Evolutionary conservation across 306 rosid species (phyloP).

Genomic region (Datisca glomerata): DNA sequence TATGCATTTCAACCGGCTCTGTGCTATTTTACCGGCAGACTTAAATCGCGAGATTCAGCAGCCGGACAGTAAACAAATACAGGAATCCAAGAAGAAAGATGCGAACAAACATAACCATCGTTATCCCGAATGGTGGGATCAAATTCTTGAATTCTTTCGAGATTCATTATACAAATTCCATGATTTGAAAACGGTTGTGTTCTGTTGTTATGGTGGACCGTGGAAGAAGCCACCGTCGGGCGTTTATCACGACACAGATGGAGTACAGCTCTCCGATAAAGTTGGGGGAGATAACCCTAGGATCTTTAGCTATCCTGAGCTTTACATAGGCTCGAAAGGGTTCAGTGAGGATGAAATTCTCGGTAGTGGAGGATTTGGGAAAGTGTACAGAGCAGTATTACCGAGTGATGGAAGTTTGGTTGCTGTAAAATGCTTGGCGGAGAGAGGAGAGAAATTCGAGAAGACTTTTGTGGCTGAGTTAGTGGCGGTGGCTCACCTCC

Average conservation of each 20-base stretch:
- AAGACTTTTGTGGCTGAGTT: slow-evolving; percentile 79
- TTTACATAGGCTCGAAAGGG: slow-evolving; percentile 77
- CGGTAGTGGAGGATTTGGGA: slow-evolving; percentile 93
- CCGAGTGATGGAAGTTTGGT: slow-evolving; percentile 91
- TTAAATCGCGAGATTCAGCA: slow-evolving; percentile 33
- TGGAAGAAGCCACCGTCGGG: slow-evolving; percentile 4
- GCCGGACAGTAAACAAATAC: slow-evolving; percentile 11
- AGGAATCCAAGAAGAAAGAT: slow-evolving; percentile 17
- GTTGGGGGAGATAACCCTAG: slow-evolving; percentile 70
- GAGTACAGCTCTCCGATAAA: slow-evolving; percentile 51
- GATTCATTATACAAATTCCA: slow-evolving; percentile 29
- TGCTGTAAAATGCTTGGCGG: slow-evolving; percentile 85
- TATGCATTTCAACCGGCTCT: slow-evolving; percentile 45
- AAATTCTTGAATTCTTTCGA: slow-evolving; percentile 29
- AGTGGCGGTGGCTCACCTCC: slow-evolving; percentile 78
- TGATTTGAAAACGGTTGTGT: slow-evolving; percentile 18
- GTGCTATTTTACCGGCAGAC: slow-evolving; percentile 50
- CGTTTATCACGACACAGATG: slow-evolving; percentile 68
- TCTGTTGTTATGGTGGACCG: slow-evolving; percentile 12
- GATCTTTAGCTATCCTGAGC: slow-evolving; percentile 79
- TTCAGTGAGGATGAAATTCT: slow-evolving; percentile 58
- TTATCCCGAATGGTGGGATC: slow-evolving; percentile 29
- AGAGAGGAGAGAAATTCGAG: slow-evolving; percentile 72
- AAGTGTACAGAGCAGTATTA: slow-evolving; percentile 58
- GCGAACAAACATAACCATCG: slow-evolving; percentile 8